Base-by-base conservation (phyloP, 805 yeast species). In the Schizosaccharomyces lindneri region DNA sequence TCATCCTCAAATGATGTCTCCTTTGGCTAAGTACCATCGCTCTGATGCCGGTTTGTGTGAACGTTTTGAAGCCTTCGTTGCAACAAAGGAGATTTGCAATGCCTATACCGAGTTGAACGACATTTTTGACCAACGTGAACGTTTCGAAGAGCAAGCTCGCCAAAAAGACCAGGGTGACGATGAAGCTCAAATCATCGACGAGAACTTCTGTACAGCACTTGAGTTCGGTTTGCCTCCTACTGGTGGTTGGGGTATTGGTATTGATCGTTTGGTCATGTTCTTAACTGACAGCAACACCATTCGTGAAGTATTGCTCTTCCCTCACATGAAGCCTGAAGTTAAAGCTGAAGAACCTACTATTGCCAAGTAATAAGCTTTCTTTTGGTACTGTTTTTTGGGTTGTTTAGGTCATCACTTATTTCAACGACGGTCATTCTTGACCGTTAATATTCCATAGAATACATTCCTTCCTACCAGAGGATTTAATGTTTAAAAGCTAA, bases 181-280 rank as follows among this genome's bases (percentile, higher is more conserved):
- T 71, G 98, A 93, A 78, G 98, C 96, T 65, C 97, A 90, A 78
- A 72, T 88, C 74, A 80, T 93, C 66, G 98, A 90, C 73, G 98
- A 90, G 78, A 84, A 86, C 66, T 90, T 90, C 89, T 85, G 95
- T 79, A 86, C 89, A 69, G 97, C 98, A 67, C 81, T 90, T 70
- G 98, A 90, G 78, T 90, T 87, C 74, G 98, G 97, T 75, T 80
- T 90, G 70, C 98, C 98, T 64, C 98, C 98, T 70, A 93, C 97
- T 68, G 97, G 95, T 74, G 98, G 98, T 68, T 90, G 97, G 97
- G 98, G 98, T 69, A 84, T 95, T 76, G 98, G 98, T 80, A 89
- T 90, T 68, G 98, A 90, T 76, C 85, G 98, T 79, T 73, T 90
- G 71, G 88, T 96, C 71, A 90, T 90, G 98, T 93, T 93, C 79